phyloP scores from a whole-genome alignment of 768 basidiomycete species.

The Tricholoma sp. region DNA sequence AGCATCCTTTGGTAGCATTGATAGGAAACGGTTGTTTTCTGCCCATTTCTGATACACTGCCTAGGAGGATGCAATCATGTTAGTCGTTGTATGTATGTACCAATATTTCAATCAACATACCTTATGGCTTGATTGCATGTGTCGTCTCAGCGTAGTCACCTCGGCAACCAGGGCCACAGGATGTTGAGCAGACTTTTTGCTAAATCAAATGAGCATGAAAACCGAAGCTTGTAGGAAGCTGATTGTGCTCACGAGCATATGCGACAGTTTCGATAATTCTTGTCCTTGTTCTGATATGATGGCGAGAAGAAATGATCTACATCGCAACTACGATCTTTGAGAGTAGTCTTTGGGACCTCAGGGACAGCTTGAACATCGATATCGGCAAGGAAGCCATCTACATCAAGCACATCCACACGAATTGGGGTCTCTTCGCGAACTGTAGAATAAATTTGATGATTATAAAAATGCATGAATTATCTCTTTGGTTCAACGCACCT shows the following conservation, averaged over 20 bases:
- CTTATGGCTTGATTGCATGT: neutral
- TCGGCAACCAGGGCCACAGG: neutral
- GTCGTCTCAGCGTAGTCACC: neutral
- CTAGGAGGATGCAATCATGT: neutral
- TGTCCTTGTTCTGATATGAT: neutral
- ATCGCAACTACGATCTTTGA: neutral
- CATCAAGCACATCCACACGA: neutral
- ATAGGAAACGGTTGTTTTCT: slow-evolving; percentile 11
- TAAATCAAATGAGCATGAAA: neutral
- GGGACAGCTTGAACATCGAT: neutral
- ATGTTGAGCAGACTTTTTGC: neutral
- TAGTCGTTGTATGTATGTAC: neutral
- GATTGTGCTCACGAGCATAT: neutral
- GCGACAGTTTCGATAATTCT: neutral
- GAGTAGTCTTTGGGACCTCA: neutral
- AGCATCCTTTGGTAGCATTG: slow-evolving; percentile 16
- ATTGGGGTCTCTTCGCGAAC: no score
- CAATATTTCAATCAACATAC: neutral
- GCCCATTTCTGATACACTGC: slow-evolving; percentile 5
- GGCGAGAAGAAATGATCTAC: no score
- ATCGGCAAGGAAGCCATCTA: neutral
- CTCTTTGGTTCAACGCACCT: no score
- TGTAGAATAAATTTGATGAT: no score
- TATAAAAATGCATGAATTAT: no score
- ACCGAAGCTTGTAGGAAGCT: neutral